A percentile compares a stretch with the other conserved stretches of the same genome.
Conservation (phyloP, 1,284 basidiomycete genomes). For the Schizopora paradoxa region DNA sequence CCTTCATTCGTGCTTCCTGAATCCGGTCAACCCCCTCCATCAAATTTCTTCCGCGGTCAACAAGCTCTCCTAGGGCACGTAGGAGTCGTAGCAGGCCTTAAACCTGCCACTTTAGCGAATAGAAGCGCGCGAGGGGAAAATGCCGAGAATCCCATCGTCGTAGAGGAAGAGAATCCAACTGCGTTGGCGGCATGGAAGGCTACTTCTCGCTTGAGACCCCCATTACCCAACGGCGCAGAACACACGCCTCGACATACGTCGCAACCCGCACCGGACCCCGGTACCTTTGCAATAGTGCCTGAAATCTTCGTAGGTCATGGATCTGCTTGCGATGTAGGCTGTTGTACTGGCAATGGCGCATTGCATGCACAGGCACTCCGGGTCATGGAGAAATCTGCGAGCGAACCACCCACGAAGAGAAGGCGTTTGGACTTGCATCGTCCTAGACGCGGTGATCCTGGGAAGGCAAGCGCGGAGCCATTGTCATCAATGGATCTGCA, state of each 20-base stretch:
- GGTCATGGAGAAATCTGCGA: too few relatives aligned
- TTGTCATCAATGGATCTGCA: too few relatives aligned
- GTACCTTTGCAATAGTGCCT: constrained; percentile 1
- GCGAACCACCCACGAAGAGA: too few relatives aligned
- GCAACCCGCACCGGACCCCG: background rate
- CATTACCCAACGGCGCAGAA: constrained; percentile 18
- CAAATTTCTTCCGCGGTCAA: constrained; percentile 68
- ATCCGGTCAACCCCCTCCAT: constrained; percentile 52
- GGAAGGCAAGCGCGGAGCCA: too few relatives aligned
- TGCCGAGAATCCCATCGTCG: constrained; percentile 58
- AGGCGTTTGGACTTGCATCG: too few relatives aligned
- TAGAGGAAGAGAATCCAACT: constrained; percentile 49
- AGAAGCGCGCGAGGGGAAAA: constrained; percentile 45
- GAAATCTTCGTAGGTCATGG: background rate
- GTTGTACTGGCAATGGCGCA: constrained; percentile 6
- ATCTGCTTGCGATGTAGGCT: constrained; percentile 6
- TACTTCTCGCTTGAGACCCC: too few relatives aligned
- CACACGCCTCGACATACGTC: constrained; percentile 1
- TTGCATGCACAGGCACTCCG: background rate
- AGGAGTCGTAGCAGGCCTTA: constrained; percentile 59
- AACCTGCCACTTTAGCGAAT: constrained; percentile 45
- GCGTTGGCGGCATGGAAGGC: constrained; percentile 24
- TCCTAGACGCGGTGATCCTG: too few relatives aligned
- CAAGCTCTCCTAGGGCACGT: constrained; percentile 63
- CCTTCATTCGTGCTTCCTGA: constrained; percentile 57